Evolutionary conservation across 805 yeast genomes (phyloP).

Genomic region (Teunomyces kruisii): DNA sequence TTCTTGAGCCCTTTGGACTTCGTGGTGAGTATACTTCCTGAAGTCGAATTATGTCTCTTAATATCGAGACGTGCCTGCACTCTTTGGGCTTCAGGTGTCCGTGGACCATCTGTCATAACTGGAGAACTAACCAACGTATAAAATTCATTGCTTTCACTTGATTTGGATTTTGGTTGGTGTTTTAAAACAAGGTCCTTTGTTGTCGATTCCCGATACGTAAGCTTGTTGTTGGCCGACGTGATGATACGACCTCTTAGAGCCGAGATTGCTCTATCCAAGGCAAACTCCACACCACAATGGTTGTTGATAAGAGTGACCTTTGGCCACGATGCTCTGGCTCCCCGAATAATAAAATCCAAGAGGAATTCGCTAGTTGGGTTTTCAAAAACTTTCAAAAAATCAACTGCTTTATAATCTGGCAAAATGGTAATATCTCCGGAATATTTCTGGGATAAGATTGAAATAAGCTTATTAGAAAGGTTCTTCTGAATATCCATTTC

Average conservation of each 20-base stretch:
- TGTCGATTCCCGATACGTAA: slow-evolving; percentile 6
- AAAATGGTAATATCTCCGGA: slow-evolving; percentile 92
- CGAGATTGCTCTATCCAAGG: slow-evolving; percentile 78
- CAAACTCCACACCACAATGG: slow-evolving; percentile 88
- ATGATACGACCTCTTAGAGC: slow-evolving; percentile 61
- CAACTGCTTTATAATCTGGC: slow-evolving; percentile 66
- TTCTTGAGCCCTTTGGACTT: slow-evolving; percentile 7
- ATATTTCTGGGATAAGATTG: slow-evolving; percentile 81
- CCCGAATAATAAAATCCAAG: slow-evolving; percentile 68
- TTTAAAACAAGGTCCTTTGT: slow-evolving; percentile 5
- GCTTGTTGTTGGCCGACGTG: slow-evolving; percentile 21
- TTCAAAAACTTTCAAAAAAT: slow-evolving; percentile 60
- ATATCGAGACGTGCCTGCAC: slow-evolving; percentile 14
- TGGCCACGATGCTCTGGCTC: slow-evolving; percentile 94
- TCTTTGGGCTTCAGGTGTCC: slow-evolving; percentile 11
- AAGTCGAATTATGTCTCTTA: slow-evolving; percentile 23
- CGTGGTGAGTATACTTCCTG: not conserved
- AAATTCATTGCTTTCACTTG: slow-evolving; percentile 1
- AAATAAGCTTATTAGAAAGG: slow-evolving; percentile 66
- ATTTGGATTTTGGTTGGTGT: slow-evolving; percentile 7
- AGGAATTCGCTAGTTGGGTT: slow-evolving; percentile 84
- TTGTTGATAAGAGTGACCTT: slow-evolving; percentile 80
- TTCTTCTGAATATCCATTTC: slow-evolving; percentile 79
- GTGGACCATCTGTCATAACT: slow-evolving; percentile 12
- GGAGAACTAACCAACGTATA: slow-evolving; percentile 24